Conservation (phyloP, 257 asterid species). For the Fraxinus excelsior region DNA sequence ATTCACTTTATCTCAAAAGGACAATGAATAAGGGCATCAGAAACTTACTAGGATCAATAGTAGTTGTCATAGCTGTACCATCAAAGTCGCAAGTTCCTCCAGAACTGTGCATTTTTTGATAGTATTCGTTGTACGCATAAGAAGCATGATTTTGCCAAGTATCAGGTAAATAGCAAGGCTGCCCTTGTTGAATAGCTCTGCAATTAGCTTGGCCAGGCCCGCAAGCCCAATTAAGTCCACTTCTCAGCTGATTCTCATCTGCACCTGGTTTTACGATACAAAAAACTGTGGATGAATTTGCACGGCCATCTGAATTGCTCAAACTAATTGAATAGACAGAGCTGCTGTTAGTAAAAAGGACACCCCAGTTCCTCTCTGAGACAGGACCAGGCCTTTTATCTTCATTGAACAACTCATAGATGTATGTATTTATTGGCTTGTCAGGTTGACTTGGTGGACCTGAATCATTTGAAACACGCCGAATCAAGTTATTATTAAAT, state of each 20-base stretch:
- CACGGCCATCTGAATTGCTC: constrained; percentile 30
- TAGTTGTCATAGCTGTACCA: constrained; percentile 66
- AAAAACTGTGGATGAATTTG: constrained; percentile 51
- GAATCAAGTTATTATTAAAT: constrained; percentile 57
- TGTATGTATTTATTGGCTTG: constrained; percentile 60
- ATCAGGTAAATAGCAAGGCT: constrained; percentile 69
- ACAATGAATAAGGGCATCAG: background rate
- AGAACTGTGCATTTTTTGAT: constrained; percentile 55
- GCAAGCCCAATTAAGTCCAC: constrained; percentile 87
- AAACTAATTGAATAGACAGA: constrained; percentile 57
- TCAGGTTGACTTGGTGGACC: constrained; percentile 80
- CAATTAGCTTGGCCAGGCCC: constrained; percentile 87
- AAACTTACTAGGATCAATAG: constrained; percentile 78
- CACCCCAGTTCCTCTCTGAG: constrained; percentile 81
- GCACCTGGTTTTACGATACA: constrained; percentile 67
- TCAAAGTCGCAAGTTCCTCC: constrained; percentile 90
- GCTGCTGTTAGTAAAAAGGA: constrained; percentile 59
- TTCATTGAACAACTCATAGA: constrained; percentile 80
- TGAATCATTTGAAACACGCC: constrained; percentile 66
- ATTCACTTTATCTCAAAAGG: background rate
- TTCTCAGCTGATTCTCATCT: constrained; percentile 46
- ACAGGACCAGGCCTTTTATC: constrained; percentile 70
- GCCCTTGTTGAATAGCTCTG: constrained; percentile 65
- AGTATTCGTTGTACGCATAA: constrained; percentile 85
- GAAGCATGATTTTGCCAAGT: constrained; percentile 81